Percentiles rank a stretch among this genome's conserved stretches.
These are phyloP conservation scores for Aspergillus intermedius DNA, from an alignment of 2,329 filamentous ascomycete species.

Conservation along the genomic window DNA sequence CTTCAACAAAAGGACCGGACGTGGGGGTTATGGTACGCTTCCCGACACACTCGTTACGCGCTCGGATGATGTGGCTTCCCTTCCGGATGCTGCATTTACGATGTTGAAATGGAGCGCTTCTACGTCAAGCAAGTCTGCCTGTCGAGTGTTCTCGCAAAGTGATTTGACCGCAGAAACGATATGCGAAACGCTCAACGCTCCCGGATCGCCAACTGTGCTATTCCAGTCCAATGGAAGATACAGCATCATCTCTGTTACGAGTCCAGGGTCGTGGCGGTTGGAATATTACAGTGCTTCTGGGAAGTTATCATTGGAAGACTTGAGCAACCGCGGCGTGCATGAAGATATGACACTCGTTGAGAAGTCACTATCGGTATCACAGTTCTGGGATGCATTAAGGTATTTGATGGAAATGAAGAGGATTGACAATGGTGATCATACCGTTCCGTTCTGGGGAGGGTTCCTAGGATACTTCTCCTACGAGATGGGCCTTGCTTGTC, in stretches of 20 bases:
- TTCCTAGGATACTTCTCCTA: constrained; percentile 82
- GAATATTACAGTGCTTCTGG: constrained; percentile 25
- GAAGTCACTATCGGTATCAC: constrained; percentile 14
- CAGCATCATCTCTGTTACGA: constrained; percentile 31
- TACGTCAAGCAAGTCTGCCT: constrained; percentile 20
- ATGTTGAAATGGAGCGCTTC: constrained; percentile 29
- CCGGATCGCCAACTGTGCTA: constrained; percentile 26
- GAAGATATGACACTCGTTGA: constrained; percentile 7
- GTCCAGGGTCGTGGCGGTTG: constrained; percentile 30
- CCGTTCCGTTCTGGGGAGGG: constrained; percentile 66
- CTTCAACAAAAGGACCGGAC: constrained; percentile 49
- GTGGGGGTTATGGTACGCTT: constrained; percentile 15
- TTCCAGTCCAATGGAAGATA: constrained; percentile 41
- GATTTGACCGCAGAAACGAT: constrained; percentile 25
- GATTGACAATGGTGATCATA: constrained; percentile 25
- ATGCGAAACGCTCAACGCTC: constrained; percentile 28
- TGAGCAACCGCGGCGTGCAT: constrained; percentile 3
- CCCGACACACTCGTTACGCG: constrained; percentile 15
- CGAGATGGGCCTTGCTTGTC: constrained; percentile 61
- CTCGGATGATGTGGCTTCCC: constrained; percentile 9
- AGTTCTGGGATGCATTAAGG: constrained; percentile 30
- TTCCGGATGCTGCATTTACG: constrained; percentile 43
- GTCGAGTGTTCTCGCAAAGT: constrained; percentile 18
- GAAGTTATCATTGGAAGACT: constrained; percentile 18
- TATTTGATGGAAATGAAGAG: constrained; percentile 37